Percentiles rank a stretch among this genome's conserved stretches.
Conservation (phyloP, 192 early-diverging fungal genomes). For the Coemansia sp. region DNA sequence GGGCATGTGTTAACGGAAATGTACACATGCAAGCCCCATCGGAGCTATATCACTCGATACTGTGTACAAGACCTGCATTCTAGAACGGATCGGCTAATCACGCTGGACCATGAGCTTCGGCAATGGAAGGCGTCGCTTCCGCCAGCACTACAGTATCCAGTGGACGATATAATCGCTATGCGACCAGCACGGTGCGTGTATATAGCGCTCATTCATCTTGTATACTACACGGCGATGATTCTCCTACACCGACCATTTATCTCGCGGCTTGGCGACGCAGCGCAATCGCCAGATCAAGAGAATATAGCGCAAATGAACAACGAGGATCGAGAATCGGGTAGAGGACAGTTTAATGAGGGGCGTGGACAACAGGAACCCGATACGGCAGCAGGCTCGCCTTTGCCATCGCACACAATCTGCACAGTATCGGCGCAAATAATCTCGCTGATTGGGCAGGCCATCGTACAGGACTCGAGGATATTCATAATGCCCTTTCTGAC, state of each 20-base stretch:
- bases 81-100: constrained; percentile 36
- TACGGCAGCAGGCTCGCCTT: constrained; percentile 15
- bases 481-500: constrained; percentile 55
- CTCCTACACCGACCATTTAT: constrained; percentile 55
- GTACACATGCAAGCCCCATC: constrained; percentile 53
- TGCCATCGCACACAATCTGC: constrained; percentile 51
- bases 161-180: constrained; percentile 36
- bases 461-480: constrained; percentile 45
- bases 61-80: constrained; percentile 44
- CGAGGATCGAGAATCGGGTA: background rate
- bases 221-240: constrained; percentile 55
- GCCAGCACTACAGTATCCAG: constrained; percentile 34
- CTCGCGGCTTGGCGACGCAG: constrained; percentile 30
- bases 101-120: constrained; percentile 51
- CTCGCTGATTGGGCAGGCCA: constrained; percentile 39
- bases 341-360: background rate
- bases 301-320: background rate
- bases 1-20: constrained; percentile 49
- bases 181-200: constrained; percentile 45
- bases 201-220: constrained; percentile 45
- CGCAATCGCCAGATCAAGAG: constrained; percentile 5
- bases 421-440: constrained; percentile 55
- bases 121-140: constrained; percentile 49
- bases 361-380: background rate
- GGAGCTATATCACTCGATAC: constrained; percentile 23